phyloP scores from a whole-genome alignment of 306 rosid species.

The Quercus agrifolia region DNA sequence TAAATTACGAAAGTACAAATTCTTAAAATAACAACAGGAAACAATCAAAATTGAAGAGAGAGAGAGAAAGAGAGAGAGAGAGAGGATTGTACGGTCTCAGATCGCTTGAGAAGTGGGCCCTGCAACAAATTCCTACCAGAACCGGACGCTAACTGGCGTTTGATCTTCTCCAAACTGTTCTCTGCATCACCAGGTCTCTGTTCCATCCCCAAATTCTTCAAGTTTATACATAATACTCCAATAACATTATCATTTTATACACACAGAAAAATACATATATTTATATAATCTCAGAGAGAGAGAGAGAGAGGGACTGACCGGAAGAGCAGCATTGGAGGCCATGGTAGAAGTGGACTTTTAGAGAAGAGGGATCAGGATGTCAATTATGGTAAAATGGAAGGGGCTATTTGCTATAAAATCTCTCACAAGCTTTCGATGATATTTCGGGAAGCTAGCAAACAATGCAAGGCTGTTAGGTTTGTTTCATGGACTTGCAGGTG shows the following conservation, averaged over 20 bases:
- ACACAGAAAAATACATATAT: not conserved
- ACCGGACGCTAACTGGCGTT: conserved; percentile 91
- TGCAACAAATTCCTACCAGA: conserved; percentile 87
- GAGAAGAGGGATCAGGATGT: not conserved
- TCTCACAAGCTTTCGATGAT: too few relatives aligned
- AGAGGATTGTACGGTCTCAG: conserved; percentile 72
- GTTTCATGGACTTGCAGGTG: not conserved
- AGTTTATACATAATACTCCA: not conserved
- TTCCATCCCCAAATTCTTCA: conserved; percentile 16
- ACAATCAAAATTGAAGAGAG: not conserved
- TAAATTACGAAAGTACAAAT: not conserved
- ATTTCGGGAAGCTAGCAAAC: not conserved
- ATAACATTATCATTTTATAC: not conserved
- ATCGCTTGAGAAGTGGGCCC: conserved; percentile 98
- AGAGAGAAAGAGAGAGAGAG: not conserved
- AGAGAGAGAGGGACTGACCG: conserved; percentile 37
- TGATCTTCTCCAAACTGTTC: conserved; percentile 95
- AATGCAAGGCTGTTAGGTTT: conserved; percentile 32
- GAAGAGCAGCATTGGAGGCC: conserved; percentile 73
- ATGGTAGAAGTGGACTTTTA: conserved; percentile 35
- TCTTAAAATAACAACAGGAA: not conserved
- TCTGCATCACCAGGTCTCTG: conserved; percentile 74
- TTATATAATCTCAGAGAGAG: not conserved
- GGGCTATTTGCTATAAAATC: not conserved
- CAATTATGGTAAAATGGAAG: not conserved